Evolutionary conservation across 371 early-diverging fungal genomes (phyloP).

Genomic region (Mortierella sp.): DNA sequence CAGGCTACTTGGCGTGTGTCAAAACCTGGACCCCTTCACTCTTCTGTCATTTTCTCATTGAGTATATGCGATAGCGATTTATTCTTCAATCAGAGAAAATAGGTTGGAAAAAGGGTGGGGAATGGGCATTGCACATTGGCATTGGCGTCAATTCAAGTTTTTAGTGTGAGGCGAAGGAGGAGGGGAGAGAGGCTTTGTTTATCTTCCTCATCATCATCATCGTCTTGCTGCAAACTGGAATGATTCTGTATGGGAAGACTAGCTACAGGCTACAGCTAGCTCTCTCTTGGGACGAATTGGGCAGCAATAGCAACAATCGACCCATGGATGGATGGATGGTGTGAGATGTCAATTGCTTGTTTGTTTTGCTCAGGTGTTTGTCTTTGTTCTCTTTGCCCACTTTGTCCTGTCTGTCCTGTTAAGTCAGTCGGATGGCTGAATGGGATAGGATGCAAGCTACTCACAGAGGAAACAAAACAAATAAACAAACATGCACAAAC

Average conservation of each 20-base stretch:
- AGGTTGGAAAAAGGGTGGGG: background rate
- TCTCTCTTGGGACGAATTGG: too few species aligned
- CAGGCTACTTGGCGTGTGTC: background rate
- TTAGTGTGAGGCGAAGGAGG: background rate
- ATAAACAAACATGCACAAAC: background rate
- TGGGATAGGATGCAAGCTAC: background rate
- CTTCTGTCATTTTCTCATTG: background rate
- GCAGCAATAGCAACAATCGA: too few species aligned
- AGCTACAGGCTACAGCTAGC: too few species aligned
- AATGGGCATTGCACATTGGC: background rate
- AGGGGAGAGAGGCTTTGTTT: background rate
- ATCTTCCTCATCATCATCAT: background rate
- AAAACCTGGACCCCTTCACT: background rate
- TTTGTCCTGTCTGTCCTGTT: too few species aligned
- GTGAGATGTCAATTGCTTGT: background rate
- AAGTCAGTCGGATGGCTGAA: background rate
- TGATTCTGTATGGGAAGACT: background rate
- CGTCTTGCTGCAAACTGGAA: background rate
- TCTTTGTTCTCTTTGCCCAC: background rate
- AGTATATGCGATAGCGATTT: background rate
- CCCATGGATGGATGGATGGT: too few species aligned
- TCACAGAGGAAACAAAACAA: background rate
- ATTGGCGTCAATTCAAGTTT: background rate
- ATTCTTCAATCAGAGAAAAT: background rate
- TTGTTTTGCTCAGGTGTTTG: slow-evolving; percentile 11